Evolutionary conservation across 1,139 yeast genomes (phyloP), one percentile per base, ranked within the genome.

Genomic region (Candida smagusa): DNA sequence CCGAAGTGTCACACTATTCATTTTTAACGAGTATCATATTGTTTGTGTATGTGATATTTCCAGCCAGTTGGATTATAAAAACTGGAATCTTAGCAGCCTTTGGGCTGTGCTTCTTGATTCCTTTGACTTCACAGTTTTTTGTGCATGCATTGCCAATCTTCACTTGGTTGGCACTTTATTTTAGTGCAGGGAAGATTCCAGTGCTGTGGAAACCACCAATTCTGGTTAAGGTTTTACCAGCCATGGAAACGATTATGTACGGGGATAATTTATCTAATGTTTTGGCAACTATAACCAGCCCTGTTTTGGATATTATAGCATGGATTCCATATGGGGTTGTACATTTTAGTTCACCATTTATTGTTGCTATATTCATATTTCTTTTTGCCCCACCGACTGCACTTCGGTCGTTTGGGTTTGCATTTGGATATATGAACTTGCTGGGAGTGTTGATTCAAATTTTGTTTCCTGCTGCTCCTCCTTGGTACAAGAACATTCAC

Each of bases 391-490:
- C 98, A 22, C 98, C 99, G 38, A 85, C 90, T 6, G 72, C 89
- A 7, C 67, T 92, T 36, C 80, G 95, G 45, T 81, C 89, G 4
- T 94, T 84, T 61, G 97, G 90, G 4, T 87, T 89, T 69, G 94
- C 97, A 7, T 89, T 92, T 65, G 99, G 99, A n/a, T 90, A 86
- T 68, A 85, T 92, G 94, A 92, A 90, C 63, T 67, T 89, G 49
- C 57, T 79, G 34, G 98, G 97, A 31, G 97, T 92, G 19, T 56
- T 70, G 34, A 76, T 78, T 42, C 98, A 92, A 65, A 74, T 88
- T 47, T 49, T 80, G 22, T 89, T 88, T 59, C 97, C 98, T 3
- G 88, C 95, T 36, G 97, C 98, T 43, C 96, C 99, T 25, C 99
- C 99, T 26, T 92, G 99, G 99, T 92, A 94, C 60, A 89, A 89